Conservation (phyloP, 1,139 yeast species). For the Pichia sp. region DNA sequence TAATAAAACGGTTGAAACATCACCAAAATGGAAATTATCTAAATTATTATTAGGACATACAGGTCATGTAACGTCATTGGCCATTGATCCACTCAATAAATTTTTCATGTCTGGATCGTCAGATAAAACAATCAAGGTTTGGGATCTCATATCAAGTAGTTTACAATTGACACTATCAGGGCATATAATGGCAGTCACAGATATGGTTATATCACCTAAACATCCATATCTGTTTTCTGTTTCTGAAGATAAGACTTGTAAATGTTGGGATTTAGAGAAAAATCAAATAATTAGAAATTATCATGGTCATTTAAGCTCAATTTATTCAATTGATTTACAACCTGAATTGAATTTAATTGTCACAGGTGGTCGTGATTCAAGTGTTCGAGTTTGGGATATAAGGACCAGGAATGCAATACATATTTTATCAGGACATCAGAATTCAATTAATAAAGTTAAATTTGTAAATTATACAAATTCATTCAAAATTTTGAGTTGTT, state of each 20-base stretch:
- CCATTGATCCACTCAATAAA: constrained; percentile 78
- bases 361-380: constrained; percentile 87
- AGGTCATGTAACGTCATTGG: constrained; percentile 84
- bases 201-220: constrained; percentile 61
- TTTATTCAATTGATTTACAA: constrained; percentile 75
- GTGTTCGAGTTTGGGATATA: constrained; percentile 89
- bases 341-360: constrained; percentile 83
- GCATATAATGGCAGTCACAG: constrained; percentile 84
- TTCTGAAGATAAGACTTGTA: constrained; percentile 89
- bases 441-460: constrained; percentile 62
- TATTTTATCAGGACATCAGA: constrained; percentile 76
- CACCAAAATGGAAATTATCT: constrained; percentile 51
- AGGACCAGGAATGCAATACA: constrained; percentile 70
- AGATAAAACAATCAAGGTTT: constrained; percentile 81
- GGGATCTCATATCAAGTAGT: constrained; percentile 78
- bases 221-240: constrained; percentile 89
- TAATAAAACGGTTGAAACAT: constrained; percentile 28
- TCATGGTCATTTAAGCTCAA: constrained; percentile 91
- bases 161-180: constrained; percentile 78
- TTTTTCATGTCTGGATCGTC: constrained; percentile 92
- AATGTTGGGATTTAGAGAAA: constrained; percentile 94
- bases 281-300: constrained; percentile 78
- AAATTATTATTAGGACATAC: constrained; percentile 82
- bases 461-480: constrained; percentile 52
- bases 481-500: constrained; percentile 80